Base-by-base conservation (phyloP, 202 grass and related monocot species). In the Carex sylvatica region DNA sequence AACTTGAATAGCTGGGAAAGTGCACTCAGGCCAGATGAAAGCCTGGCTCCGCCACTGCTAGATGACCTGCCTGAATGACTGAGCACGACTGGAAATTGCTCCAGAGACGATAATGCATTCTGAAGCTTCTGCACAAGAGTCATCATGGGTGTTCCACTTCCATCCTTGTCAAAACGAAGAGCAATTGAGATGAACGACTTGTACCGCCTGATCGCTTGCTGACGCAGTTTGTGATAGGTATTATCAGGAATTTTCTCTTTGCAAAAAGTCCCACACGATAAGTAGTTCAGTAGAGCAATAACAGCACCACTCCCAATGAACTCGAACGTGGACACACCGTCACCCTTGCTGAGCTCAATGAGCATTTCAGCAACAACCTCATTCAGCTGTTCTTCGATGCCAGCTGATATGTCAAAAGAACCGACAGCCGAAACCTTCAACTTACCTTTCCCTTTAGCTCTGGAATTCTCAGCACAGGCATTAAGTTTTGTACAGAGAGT, bases 311-410 rank as follows among this genome's bases (percentile, higher is more conserved):
- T 97, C 22, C 94, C 85, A 80, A 97, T 94, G 64, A 97, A 97
- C 77, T 97, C 94, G 84, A 97, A 97, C 18, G 94, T 97, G 14
- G 94, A 97, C 61, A 97, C 94, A 62, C 94, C 91, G 83, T 94
- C 87, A 2, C 80, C 91, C 71, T 89, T 97, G 60, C 87, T 89
- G 83, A 97, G 90, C 67, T 97, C 94, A 83, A 78, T 71, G 11
- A 97, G 42, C 72, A 94, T 92, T 83, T 97, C 85, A 46, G 87
- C 20, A 80, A 94, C 65, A 40, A 92, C 84, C n/a, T 13, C 49
- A 62, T 94, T 83, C 3, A 94, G 82, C 22, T 97, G 86, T 73
- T 92, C 91, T 66, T 97, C 94, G 2, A 82, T 60, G 56, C 67
- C 67, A 77, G 14, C 23, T 52, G 84, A 83, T 36, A 89, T 51